Evolutionary conservation across 768 basidiomycete genomes (phyloP), one percentile per base, ranked within the genome.

Genomic region (Suillus paluster): DNA sequence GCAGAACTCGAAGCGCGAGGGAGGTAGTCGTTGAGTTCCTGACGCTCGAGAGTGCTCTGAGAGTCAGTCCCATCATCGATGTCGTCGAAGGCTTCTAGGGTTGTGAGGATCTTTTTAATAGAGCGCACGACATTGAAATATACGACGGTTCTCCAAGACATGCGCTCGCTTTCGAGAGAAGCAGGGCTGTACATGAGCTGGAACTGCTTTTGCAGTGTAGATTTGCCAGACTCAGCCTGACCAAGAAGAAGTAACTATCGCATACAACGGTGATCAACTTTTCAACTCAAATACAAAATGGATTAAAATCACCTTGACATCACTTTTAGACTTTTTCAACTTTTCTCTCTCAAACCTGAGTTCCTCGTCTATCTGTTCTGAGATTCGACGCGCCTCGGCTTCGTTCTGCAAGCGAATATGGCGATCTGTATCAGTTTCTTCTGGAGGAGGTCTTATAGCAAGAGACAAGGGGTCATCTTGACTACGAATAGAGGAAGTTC

Each of bases 281-380:
- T 52, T 27, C 30, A 5, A 63, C 60, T n/a, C 19, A 19, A 25
- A 15, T 2, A 19, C 60, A 5, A 15, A 14, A 60, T 15, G 12
- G 45, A 14, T 50, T 23, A 52, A 46, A 70, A 59, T 54, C 46
- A 89, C 92, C 81, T 90, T 90, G 64, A 94, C 91, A 73, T 92
- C 91, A 67, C 86, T 82, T 73, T 85, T 91, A 55, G 79, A 83
- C 71, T 82, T 85, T 73, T 83, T 87, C 60, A 86, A 67, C 56
- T 80, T 82, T 71, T 90, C 89, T 60, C 86, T 83, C 69, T 94
- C 92, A 62, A 79, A 77, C 66, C 86, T 84, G 58, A 94, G 80
- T 67, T 91, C 85, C 70, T 92, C 91, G 75, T 94, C 92, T 68
- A 94, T 94, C 73, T 83, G 83, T 63, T 94, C 92, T 53, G 90